Evolutionary conservation across 2,329 filamentous ascomycete genomes (phyloP), one percentile per base, ranked within the genome.

Genomic region (Aspergillus sp.): DNA sequence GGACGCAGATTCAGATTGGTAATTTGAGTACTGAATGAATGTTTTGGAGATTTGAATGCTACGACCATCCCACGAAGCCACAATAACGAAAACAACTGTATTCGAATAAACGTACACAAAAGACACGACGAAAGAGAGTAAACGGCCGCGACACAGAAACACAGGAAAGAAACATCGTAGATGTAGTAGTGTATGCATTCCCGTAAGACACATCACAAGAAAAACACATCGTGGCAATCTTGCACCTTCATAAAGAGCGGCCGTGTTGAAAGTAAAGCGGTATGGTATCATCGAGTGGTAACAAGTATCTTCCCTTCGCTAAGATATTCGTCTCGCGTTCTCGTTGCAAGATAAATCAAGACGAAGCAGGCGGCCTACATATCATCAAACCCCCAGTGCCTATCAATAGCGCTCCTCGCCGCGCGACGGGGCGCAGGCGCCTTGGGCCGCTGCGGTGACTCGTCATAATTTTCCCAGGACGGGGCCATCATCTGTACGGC

Each of bases 401-500:
- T 46, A 40, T 61, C 52, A 32, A 58, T 59, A 30, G 52, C 48
- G 27, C 47, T 43, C 7, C 41, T 41, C 19, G 51, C 39, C 5
- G 44, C 35, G 8, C 44, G 48, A 40, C 51, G 41, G 11, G 49
- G 35, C 8, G 48, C 47, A 2, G 48, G 42, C 26, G 40, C 45
- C 32, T 53, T 49, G 27, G 41, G 43, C 5, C 53, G 47, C 33
- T 56, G 47, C 4, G 60, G 53, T 12, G 53, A 51, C 19, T 55
- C 49, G 30, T 66, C 63, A 29, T 58, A 58, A 6, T 52, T 47
- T 29, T 63, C 61, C 69, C 67, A 71, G n/a, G 58, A 57, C 29
- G 78, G 64, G 47, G 82, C 74, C 76, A 86, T 81, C 68, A 75
- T 80, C 60, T 82, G 78, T 33, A 83, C 73, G 3, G 71, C 78